Percentiles rank a stretch among this genome's conserved stretches.
phyloP scores from a whole-genome alignment of 805 yeast species.

The Brettanomyces custersianus region DNA sequence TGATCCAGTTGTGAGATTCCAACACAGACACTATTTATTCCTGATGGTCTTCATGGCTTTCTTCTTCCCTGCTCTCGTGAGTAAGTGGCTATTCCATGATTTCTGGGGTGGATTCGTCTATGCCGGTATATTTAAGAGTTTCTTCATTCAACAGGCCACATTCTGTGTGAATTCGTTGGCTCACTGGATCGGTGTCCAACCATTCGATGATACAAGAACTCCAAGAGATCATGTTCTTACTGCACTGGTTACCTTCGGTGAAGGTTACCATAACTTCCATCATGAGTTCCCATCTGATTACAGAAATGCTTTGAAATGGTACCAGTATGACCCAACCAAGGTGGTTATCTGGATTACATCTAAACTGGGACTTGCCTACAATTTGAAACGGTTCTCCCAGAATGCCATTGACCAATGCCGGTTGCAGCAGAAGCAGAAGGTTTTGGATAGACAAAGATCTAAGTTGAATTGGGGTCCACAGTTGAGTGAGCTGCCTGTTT shows the following conservation, averaged over 20 bases:
- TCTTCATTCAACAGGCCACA: constrained; percentile 73
- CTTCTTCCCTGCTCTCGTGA: constrained; percentile 49
- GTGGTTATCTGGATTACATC: constrained; percentile 48
- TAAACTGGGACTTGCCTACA: constrained; percentile 60
- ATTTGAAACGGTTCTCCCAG: constrained; percentile 68
- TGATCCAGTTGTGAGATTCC: constrained; percentile 74
- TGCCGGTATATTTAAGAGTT: constrained; percentile 64
- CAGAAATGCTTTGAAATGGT: constrained; percentile 83
- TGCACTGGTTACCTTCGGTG: constrained; percentile 79
- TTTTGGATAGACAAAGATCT: constrained; percentile 53
- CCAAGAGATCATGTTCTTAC: constrained; percentile 78
- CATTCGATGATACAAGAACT: constrained; percentile 80
- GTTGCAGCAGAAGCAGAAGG: constrained; percentile 77
- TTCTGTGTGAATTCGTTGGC: constrained; percentile 82
- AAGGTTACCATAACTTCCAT: constrained; percentile 86
- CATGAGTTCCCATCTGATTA: constrained; percentile 87
- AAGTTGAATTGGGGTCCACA: constrained; percentile 71
- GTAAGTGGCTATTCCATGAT: constrained; percentile 51
- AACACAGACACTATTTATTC: constrained; percentile 66
- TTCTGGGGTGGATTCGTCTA: constrained; percentile 67
- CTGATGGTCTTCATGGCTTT: constrained; percentile 56
- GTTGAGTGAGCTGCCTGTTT: constrained; percentile 57
- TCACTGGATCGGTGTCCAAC: constrained; percentile 80
- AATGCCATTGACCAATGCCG: constrained; percentile 78
- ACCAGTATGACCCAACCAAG: constrained; percentile 82